These are phyloP conservation scores for Forsythia viridissima DNA, from an alignment of 257 asterid genomes.

Conservation along the genomic window DNA sequence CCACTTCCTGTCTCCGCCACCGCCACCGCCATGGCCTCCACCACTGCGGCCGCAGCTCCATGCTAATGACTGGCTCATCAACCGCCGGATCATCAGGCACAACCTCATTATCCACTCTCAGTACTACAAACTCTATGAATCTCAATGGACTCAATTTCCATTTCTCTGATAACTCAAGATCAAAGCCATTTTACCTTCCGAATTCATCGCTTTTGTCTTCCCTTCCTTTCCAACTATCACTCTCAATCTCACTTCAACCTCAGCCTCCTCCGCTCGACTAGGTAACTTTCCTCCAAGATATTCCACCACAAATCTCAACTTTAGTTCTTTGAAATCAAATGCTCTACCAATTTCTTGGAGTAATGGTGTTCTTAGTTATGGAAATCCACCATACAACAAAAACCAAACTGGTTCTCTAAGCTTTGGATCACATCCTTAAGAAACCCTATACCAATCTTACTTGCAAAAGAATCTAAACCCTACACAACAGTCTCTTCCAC, in stretches of 20 bases:
- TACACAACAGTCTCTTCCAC: constrained; percentile 43
- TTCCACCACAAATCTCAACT: constrained; percentile 71
- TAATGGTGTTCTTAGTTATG: constrained; percentile 47
- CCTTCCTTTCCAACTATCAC: constrained; percentile 75
- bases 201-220: constrained; percentile 62
- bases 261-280: constrained; percentile 43
- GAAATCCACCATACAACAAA: constrained; percentile 40
- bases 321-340: constrained; percentile 69
- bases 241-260: constrained; percentile 63
- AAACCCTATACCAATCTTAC: constrained; percentile 55
- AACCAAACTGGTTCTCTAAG: constrained; percentile 46
- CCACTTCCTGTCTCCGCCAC: constrained; percentile 84
- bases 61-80: constrained; percentile 83
- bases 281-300: constrained; percentile 44
- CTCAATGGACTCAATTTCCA: constrained; percentile 64
- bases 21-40: constrained; percentile 93
- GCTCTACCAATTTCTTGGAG: constrained; percentile 68
- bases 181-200: constrained; percentile 76
- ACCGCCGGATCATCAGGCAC: constrained; percentile 36
- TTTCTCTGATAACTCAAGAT: constrained; percentile 59
- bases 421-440: constrained; percentile 62
- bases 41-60: constrained; percentile 89
- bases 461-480: constrained; percentile 43
- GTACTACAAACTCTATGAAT: constrained; percentile 14
- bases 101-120: constrained; percentile 26